Conservation (phyloP, 371 early-diverging fungal species). For the Mucor lusitanicus region DNA sequence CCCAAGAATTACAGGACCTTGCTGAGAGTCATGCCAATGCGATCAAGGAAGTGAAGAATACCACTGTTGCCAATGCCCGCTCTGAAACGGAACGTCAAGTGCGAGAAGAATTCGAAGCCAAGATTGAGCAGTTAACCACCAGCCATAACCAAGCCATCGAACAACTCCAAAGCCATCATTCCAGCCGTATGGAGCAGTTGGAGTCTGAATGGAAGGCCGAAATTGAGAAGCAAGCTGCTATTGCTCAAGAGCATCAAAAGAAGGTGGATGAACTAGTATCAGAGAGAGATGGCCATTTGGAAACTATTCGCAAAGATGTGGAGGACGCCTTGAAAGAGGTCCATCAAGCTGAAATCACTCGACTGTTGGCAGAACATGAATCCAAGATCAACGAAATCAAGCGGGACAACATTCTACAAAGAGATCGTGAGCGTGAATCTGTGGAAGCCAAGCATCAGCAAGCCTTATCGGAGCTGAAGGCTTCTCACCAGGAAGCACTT, state of each 20-base stretch:
- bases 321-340: conserved; percentile 30
- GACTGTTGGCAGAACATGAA: conserved; percentile 19
- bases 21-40: conserved; percentile 15
- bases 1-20: conserved; percentile 16
- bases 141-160: conserved; percentile 45
- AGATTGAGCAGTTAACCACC: conserved; percentile 31
- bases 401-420: conserved; percentile 21
- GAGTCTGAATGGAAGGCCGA: conserved; percentile 32
- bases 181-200: conserved; percentile 26
- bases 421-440: conserved; percentile 22
- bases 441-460: conserved; percentile 15
- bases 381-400: conserved; percentile 25
- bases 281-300: conserved; percentile 29
- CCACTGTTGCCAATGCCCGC: conserved; percentile 16
- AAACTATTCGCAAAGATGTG: conserved; percentile 36
- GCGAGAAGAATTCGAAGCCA: conserved; percentile 37
- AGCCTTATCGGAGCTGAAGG: conserved; percentile 13
- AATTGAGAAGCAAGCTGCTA: conserved; percentile 22
- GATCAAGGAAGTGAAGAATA: conserved; percentile 26
- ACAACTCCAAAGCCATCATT: conserved; percentile 38
- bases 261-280: conserved; percentile 21
- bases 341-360: conserved; percentile 23
- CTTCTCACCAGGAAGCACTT: conserved; percentile 8
- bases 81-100: conserved; percentile 35
- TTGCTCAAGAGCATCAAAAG: conserved; percentile 26